Evolutionary conservation across 202 grass and related monocot species (phyloP), one percentile per base, ranked within the genome.

Genomic region (Dendrocalamus latiflorus): DNA sequence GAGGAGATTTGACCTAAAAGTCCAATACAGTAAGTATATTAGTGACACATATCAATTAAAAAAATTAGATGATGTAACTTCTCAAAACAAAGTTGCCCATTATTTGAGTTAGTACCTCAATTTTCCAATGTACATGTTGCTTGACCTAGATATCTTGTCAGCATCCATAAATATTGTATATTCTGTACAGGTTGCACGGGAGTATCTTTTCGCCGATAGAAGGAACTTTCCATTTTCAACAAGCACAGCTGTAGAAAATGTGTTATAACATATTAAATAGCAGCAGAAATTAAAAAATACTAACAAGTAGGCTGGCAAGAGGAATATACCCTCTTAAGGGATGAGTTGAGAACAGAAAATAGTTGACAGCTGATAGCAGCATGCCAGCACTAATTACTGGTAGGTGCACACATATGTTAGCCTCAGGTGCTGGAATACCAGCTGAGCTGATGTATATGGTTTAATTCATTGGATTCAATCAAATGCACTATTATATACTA

Each of bases 151-250:
- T 86, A 91, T 88, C 81, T 88, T 94, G 50, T 84, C 82, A 86
- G 85, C 50, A 84, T 90, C 86, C 89, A 91, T 93, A 48, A 88
- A 98, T 84, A 98, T 94, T 75, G 91, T 93, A 82, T 98, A 98
- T 70, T 98, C 95, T 68, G 95, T 98, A 85, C 77, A 93, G 48
- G 95, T 94, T 86, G 95, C 90, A 43, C 89, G 82, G 26, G 92
- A 88, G 38, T 84, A 90, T 79, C 92, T 82, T 90, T 98, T 98
- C 2, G 95, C 95, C 0, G 87, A 93, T 76, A 98, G 76, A 81
- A 98, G 90, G 77, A 98, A 94, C 45, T 98, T 98, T 64, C 92
- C 92, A 86, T 71, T 94, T 88, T 98, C 95, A 54, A 84, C 59
- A 4, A 91, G 76, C 69, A 98, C 95, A 85, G 89, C 95, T 98